Base-by-base conservation (phyloP, 768 basidiomycete genomes). In the Tulasnella sp. region DNA sequence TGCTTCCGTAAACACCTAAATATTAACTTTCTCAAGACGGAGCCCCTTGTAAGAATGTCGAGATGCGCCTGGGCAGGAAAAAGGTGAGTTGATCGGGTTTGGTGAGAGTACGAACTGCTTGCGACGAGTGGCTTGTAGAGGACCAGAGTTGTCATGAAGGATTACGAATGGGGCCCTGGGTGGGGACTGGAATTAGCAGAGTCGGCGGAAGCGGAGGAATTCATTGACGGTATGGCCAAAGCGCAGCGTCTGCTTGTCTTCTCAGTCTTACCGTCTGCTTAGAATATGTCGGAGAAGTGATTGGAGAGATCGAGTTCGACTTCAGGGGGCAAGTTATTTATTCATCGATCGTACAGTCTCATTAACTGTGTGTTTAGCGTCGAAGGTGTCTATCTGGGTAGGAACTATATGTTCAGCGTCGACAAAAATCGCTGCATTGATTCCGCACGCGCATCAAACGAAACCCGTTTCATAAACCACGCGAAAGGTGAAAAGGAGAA, bases 231-330 rank as follows among this genome's bases (percentile, higher is more conserved):
- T 90, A 78, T 34, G 82, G 12, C 3, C 3, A 16, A 46, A 46
- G 16, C 16, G 1, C 3, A 46, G 46, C 46, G 18, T 46, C 18
- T 46, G 14, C 46, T 4, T 3, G 16, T 18, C 46, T 20, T 46
- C 46, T 4, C 1, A 46, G 46, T 14, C 46, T 20, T 58, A 16
- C 4, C 24, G 72, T 72, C 46, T 16, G 16, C 41, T 58, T 72
- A 93, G 93, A 94, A 85, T 94, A 94, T 80, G 84, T 89, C 6
- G 93, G 93, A 2, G 92, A 94, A 84, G 82, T 91, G 28, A 88
- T 91, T 4, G 88, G 85, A 74, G 88, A 89, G 37, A 69, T 46
- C 34, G 64, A 69, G 14, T 16, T 11, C 31, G 64, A 28, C 14
- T 37, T 69, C 48, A 50, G 76, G 34, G 34, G 34, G 76, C 18